Evolutionary conservation across 805 yeast genomes (phyloP).

Genomic region (Myxozyma nipponensis): DNA sequence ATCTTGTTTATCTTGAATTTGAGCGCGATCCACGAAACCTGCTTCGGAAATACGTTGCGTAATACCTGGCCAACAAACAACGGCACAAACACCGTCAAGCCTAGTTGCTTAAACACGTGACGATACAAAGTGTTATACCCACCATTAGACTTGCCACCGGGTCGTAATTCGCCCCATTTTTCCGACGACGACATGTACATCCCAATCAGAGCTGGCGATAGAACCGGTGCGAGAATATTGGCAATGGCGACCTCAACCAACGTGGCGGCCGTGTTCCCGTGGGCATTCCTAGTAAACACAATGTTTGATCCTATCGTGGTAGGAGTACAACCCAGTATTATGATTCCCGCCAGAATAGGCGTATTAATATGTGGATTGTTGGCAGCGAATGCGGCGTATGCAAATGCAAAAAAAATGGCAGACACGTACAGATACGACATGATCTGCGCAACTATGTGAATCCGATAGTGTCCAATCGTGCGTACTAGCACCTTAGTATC

Average conservation of each 20-base stretch:
- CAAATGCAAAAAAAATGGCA: constrained; percentile 66
- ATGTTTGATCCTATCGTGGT: constrained; percentile 93
- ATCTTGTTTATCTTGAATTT: constrained; percentile 63
- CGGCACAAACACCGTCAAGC: constrained; percentile 82
- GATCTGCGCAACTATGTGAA: constrained; percentile 62
- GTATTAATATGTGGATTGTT: constrained; percentile 55
- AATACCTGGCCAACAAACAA: constrained; percentile 78
- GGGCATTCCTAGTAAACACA: constrained; percentile 82
- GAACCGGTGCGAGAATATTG: constrained; percentile 76
- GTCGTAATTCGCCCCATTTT: constrained; percentile 43
- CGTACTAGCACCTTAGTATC: constrained; percentile 54
- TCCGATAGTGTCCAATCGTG: constrained; percentile 74
- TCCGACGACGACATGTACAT: constrained; percentile 74
- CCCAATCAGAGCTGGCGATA: constrained; percentile 81
- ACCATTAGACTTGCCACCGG: constrained; percentile 30
- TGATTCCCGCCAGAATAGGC: constrained; percentile 75
- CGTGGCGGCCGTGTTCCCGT: constrained; percentile 77
- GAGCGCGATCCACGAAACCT: constrained; percentile 55
- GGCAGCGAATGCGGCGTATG: constrained; percentile 60
- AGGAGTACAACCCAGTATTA: constrained; percentile 82
- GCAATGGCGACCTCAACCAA: constrained; percentile 69
- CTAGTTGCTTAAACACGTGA: constrained; percentile 82
- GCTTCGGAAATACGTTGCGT: constrained; percentile 64
- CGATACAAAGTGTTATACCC: constrained; percentile 49
- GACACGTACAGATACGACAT: constrained; percentile 63